phyloP scores from a whole-genome alignment of 371 early-diverging fungal genomes.

The Rhizoclosmatium hyalinum region DNA sequence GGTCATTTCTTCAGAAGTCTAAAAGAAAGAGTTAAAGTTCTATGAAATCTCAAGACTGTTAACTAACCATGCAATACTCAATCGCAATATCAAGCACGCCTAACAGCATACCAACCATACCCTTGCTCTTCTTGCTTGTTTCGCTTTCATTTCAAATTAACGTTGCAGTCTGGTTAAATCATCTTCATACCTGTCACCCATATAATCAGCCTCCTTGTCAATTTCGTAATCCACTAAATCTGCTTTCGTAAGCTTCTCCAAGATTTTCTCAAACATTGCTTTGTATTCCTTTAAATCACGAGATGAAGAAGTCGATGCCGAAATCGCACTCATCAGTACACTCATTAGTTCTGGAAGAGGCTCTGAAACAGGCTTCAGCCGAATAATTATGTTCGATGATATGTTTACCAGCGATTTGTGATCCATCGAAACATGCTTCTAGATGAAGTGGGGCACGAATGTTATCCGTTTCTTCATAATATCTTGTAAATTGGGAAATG shows the following conservation, averaged over 20 bases:
- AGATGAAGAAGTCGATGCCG: neutral
- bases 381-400: neutral
- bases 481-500: constrained; percentile 8
- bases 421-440: constrained; percentile 10
- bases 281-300: constrained; percentile 4
- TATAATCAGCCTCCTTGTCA: constrained; percentile 9
- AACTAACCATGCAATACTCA: constrained; percentile 20
- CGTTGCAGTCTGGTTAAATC: neutral
- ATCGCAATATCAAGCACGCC: constrained; percentile 13
- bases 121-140: neutral
- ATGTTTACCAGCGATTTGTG: neutral
- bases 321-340: neutral
- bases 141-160: neutral
- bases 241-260: constrained; percentile 14
- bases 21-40: neutral
- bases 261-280: neutral
- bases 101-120: constrained; percentile 8
- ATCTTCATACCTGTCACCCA: constrained; percentile 8
- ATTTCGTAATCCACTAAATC: constrained; percentile 33
- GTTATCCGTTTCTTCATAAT: constrained; percentile 16
- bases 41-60: neutral
- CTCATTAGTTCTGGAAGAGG: constrained; percentile 14
- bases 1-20: neutral
- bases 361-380: neutral
- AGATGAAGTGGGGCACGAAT: constrained; percentile 16